These are phyloP conservation scores for Coemansia sp. DNA, from an alignment of 192 early-diverging fungal genomes.

Conservation along the genomic window DNA sequence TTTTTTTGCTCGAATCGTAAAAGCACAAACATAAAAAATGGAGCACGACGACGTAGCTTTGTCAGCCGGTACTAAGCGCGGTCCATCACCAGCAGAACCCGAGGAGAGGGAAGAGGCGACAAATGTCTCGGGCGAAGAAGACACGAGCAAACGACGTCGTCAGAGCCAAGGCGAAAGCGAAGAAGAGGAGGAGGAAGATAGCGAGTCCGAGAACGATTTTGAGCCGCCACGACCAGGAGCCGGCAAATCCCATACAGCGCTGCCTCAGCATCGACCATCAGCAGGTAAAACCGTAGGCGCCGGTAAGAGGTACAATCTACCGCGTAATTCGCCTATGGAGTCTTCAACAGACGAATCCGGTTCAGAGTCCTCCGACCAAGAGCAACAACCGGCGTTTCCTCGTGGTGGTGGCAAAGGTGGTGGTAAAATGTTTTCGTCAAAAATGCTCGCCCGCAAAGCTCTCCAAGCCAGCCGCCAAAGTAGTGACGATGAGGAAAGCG, in stretches of 20 bases:
- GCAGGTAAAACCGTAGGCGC: conserved; percentile 52
- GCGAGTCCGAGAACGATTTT: conserved; percentile 30
- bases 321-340: conserved; percentile 30
- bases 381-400: background rate
- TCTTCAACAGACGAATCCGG: conserved; percentile 19
- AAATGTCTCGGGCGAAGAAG: background rate
- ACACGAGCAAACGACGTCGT: conserved; percentile 1
- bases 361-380: conserved; percentile 16
- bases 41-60: conserved; percentile 1
- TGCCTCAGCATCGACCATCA: conserved; percentile 13
- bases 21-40: background rate
- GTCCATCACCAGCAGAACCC: background rate
- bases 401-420: conserved; percentile 53
- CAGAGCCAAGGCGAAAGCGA: background rate
- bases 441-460: conserved; percentile 55
- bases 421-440: conserved; percentile 58
- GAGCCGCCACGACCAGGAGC: conserved; percentile 20
- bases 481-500: conserved; percentile 26
- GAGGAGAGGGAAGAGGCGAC: background rate
- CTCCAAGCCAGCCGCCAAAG: conserved; percentile 29
- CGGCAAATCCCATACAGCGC: conserved; percentile 17
- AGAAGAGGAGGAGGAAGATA: background rate
- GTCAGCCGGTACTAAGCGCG: background rate
- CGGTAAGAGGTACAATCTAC: conserved; percentile 42
- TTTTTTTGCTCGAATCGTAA: background rate